Base-by-base conservation (phyloP, 1,284 basidiomycete species). In the Cutaneotrichosporon sp. region DNA sequence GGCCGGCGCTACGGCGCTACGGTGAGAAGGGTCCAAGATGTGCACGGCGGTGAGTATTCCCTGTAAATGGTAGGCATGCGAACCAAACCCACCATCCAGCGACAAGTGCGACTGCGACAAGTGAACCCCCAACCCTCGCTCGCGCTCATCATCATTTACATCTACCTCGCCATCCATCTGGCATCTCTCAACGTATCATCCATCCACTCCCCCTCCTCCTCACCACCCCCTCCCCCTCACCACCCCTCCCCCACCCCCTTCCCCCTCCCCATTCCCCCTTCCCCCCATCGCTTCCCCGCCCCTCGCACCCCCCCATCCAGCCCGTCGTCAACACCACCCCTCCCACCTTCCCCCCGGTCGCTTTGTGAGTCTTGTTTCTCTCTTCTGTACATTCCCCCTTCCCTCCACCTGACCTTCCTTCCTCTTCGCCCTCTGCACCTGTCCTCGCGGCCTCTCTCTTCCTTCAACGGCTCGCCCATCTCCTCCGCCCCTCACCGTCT, bases 371-470 rank as follows among this genome's bases (percentile, higher is more conserved):
- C 20, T 11, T 46, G 27, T 27, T 31, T 50, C 46, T 27, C 14
- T 4, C 18, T 42, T 22, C 50, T 38, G 47, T 43, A 22, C 9
- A 49, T 9, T 53, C 55, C 27, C 47, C 57, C 29, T 38, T 59
- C 52, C 63, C 59, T 56, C 60, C 59, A 59, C 61, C 64, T 65
- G 59, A 64, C 62, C 54, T 46, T 54, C 54, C 42, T n/a, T 47
- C 20, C 18, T 42, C 27, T 25, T 38, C 11, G 14, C n/a, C 47
- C 38, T 38, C 8, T 29, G 20, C 38, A 55, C 22, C 27, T 29
- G 5, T 29, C 29, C 29, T 29, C 29, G 29, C 29, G 29, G 4
- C 29, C 5, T 29, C 29, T 29, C 29, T 29, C 29, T 9, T 4
- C 29, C 29, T 29, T 36, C 14, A 2, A 38, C 36, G 36, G 36